Evolutionary conservation across 202 grass and related monocot genomes (phyloP).

Genomic region (Dendrocalamus latiflorus): DNA sequence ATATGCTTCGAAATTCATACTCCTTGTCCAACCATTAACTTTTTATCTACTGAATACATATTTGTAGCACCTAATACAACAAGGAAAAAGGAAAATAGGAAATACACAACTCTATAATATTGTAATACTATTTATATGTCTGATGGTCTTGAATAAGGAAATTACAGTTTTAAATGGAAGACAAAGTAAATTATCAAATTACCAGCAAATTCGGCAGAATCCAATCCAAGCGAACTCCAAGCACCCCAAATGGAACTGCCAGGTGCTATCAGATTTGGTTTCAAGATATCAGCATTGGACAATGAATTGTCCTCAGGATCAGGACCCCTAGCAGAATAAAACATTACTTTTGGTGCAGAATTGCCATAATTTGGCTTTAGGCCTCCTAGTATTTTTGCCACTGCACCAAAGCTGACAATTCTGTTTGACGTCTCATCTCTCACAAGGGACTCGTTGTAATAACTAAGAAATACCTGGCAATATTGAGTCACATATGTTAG

Average conservation of each 20-base stretch:
- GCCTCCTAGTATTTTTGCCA: constrained; percentile 82
- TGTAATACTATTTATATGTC: constrained; percentile 2
- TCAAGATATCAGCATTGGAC: constrained; percentile 85
- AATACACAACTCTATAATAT: background rate
- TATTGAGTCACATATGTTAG: constrained; percentile 26
- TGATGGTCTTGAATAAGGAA: background rate
- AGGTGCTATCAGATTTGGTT: constrained; percentile 94
- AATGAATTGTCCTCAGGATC: constrained; percentile 92
- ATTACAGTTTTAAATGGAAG: background rate
- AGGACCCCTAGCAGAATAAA: constrained; percentile 96
- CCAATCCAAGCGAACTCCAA: constrained; percentile 81
- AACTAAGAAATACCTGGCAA: constrained; percentile 73
- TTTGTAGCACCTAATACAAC: background rate
- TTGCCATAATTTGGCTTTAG: constrained; percentile 73
- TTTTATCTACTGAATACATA: background rate
- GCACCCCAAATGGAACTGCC: constrained; percentile 95
- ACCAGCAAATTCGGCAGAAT: constrained; percentile 90
- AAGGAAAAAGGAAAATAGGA: background rate
- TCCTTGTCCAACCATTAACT: background rate
- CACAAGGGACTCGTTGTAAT: constrained; percentile 88
- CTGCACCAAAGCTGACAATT: constrained; percentile 60
- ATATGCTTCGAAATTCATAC: background rate
- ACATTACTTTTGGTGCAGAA: constrained; percentile 94
- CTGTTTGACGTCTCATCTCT: constrained; percentile 51
- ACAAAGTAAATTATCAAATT: constrained; percentile 7